These are phyloP conservation scores for Poa annua DNA, from an alignment of 176 grass and related monocot species.

Conservation along the genomic window DNA sequence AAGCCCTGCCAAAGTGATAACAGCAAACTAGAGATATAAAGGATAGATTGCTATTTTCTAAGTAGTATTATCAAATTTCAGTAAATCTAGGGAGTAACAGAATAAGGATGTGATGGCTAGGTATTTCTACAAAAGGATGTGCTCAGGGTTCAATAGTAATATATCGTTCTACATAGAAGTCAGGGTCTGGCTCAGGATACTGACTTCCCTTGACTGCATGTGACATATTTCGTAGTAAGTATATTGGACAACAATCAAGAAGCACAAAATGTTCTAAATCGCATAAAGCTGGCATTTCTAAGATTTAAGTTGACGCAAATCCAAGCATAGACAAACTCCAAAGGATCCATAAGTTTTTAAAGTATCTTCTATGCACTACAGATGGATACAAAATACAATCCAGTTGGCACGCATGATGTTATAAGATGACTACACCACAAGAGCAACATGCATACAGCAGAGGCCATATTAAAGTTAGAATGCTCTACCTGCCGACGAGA, in stretches of 20 bases:
- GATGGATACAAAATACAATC: not conserved
- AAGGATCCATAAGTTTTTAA: constrained; percentile 9
- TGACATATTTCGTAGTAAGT: constrained; percentile 9
- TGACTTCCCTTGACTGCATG: constrained; percentile 9
- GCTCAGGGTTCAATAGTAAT: constrained; percentile 6
- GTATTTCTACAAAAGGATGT: constrained; percentile 31
- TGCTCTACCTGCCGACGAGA: constrained; percentile 50
- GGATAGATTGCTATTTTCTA: not conserved
- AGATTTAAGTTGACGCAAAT: constrained; percentile 16
- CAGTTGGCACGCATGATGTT: not conserved
- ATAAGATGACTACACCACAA: not conserved
- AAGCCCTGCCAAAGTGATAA: constrained; percentile 57
- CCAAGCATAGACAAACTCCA: not conserved
- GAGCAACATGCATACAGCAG: constrained; percentile 9
- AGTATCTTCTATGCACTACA: not conserved
- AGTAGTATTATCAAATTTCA: not conserved
- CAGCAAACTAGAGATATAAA: constrained; percentile 16
- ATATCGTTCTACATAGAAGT: constrained; percentile 4
- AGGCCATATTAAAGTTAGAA: constrained; percentile 26
- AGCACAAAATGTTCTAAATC: constrained; percentile 4
- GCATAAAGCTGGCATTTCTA: constrained; percentile 16
- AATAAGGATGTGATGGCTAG: not conserved
- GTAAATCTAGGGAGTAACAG: not conserved
- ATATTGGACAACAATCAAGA: constrained; percentile 22
- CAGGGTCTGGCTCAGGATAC: not conserved